Conservation (phyloP, 306 rosid genomes). For the Cicer chorassanicum region DNA sequence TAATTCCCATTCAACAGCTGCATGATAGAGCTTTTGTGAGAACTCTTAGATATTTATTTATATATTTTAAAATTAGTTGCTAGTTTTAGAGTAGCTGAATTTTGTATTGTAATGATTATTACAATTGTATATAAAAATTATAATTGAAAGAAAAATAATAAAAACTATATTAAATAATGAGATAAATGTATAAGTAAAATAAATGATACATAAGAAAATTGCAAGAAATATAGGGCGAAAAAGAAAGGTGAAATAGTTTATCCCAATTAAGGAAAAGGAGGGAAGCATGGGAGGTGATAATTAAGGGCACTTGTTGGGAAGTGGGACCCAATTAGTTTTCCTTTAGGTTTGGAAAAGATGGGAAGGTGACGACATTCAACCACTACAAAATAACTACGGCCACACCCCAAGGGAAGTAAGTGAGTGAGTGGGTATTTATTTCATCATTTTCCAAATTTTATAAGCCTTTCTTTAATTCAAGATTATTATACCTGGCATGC, state of each 20-base stretch:
- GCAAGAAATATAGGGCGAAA: too few species aligned
- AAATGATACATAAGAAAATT: too few species aligned
- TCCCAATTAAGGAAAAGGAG: slow-evolving; percentile 46
- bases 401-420: slow-evolving; percentile 41
- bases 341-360: slow-evolving; percentile 77
- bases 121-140: too few species aligned
- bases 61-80: neutral
- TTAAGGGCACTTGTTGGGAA: slow-evolving; percentile 46
- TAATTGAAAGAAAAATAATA: too few species aligned
- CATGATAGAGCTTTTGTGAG: too few species aligned
- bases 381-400: slow-evolving; percentile 43
- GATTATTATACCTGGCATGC: slow-evolving; percentile 56
- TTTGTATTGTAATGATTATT: too few species aligned
- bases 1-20: too few species aligned
- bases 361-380: slow-evolving; percentile 46
- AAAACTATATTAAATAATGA: too few species aligned
- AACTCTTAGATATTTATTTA: too few species aligned
- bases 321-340: slow-evolving; percentile 56
- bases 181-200: too few species aligned
- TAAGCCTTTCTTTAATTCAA: slow-evolving; percentile 24
- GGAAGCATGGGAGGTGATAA: slow-evolving; percentile 36
- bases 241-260: neutral
- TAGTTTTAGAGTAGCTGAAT: neutral
- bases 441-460: slow-evolving; percentile 33
- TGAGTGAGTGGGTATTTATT: slow-evolving; percentile 43